These are phyloP conservation scores for Neoboletus magnificus DNA, from an alignment of 768 basidiomycete species.

Conservation along the genomic window DNA sequence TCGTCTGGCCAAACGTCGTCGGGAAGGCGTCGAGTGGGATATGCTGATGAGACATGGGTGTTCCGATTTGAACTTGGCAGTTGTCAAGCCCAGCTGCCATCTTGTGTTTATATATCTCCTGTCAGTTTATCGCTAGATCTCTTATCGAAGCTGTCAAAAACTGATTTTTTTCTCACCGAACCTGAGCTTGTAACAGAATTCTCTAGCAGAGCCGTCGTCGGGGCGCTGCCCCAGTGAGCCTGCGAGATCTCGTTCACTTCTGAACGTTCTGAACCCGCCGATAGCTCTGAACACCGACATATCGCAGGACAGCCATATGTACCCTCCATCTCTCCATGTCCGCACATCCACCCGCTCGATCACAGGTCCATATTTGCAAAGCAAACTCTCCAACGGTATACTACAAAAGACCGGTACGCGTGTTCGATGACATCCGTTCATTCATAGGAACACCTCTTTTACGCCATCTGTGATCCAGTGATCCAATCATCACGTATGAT, in stretches of 20 bases:
- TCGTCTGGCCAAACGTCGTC: conserved; percentile 45
- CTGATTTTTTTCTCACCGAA: too few species aligned
- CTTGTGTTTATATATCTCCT: background rate
- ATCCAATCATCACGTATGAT: background rate
- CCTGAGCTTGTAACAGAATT: too few species aligned
- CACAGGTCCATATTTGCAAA: background rate
- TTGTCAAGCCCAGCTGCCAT: too few species aligned
- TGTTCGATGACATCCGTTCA: background rate
- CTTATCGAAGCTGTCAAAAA: too few species aligned
- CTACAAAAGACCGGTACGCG: background rate
- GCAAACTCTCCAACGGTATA: background rate
- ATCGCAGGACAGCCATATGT: too few species aligned
- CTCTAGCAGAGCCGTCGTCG: too few species aligned
- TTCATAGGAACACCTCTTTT: background rate
- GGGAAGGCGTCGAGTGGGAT: conserved; percentile 48
- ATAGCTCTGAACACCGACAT: too few species aligned
- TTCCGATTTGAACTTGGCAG: too few species aligned
- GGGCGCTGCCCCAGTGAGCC: too few species aligned
- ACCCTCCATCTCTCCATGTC: background rate
- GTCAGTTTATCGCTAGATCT: background rate
- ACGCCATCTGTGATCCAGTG: background rate
- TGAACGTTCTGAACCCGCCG: too few species aligned
- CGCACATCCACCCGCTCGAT: background rate
- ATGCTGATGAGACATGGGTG: conserved; percentile 42
- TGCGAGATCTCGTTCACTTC: too few species aligned